A percentile compares a stretch with the other conserved stretches of the same genome.
Evolutionary conservation across 208 protist species (phyloP).

Genomic region (Phytomonas sp.): DNA sequence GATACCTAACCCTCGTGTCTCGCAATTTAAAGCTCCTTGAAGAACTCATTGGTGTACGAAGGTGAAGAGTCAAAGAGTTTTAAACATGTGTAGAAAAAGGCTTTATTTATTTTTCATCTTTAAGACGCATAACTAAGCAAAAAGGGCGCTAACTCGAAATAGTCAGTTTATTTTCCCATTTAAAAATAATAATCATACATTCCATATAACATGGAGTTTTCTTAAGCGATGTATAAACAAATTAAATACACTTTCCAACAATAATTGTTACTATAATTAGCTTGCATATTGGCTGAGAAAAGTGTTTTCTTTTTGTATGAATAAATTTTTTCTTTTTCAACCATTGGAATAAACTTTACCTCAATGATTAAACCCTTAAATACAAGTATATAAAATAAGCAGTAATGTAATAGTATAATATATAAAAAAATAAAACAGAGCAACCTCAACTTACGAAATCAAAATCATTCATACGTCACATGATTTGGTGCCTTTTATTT

Average conservation of each 20-base stretch:
- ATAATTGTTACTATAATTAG: background rate
- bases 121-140: background rate
- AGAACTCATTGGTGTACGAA: background rate
- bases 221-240: background rate
- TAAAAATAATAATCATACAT: background rate
- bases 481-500: background rate
- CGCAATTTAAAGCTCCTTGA: background rate
- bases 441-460: constrained; percentile 3
- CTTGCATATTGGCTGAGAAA: background rate
- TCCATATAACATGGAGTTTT: background rate
- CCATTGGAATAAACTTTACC: background rate
- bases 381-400: background rate
- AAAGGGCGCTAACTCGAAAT: background rate
- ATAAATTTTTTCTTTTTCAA: background rate
- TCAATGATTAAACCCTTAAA: background rate
- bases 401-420: constrained; percentile 3
- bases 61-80: background rate
- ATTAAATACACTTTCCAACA: background rate
- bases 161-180: background rate
- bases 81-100: background rate
- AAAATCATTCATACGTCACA: background rate
- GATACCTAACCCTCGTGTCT: background rate
- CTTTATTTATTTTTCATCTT: background rate
- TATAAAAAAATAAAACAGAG: constrained; percentile 6
- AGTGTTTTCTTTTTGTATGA: background rate